A percentile compares a stretch with the other conserved stretches of the same genome.
phyloP scores from a whole-genome alignment of 108 stramenopile species.

The Skeletonema menzelii region DNA sequence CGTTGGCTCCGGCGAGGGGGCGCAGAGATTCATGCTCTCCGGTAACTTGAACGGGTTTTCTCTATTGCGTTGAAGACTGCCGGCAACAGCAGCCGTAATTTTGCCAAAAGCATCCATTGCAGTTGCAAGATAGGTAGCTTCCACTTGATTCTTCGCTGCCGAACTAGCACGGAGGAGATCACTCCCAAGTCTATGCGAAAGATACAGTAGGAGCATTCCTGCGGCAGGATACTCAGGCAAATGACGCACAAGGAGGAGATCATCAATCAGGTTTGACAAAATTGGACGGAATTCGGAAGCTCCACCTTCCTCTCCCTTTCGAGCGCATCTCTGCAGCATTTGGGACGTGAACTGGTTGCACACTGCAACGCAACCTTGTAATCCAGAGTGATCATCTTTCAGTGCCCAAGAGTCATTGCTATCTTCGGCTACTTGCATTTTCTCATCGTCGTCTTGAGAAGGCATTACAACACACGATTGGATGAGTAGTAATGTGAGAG shows the following conservation, averaged over 20 bases:
- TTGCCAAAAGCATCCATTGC: slow-evolving; percentile 84
- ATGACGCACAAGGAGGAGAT: slow-evolving; percentile 73
- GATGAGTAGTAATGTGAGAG: slow-evolving; percentile 72
- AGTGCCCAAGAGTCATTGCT: slow-evolving; percentile 12
- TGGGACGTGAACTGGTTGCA: slow-evolving; percentile 64
- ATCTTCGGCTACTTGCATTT: slow-evolving; percentile 34
- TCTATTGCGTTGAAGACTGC: slow-evolving; percentile 46
- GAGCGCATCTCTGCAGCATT: slow-evolving; percentile 66
- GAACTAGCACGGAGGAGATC: slow-evolving; percentile 68
- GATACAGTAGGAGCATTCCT: slow-evolving; percentile 78
- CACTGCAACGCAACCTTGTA: slow-evolving; percentile 55
- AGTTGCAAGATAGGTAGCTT: slow-evolving; percentile 77
- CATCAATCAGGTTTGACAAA: slow-evolving; percentile 85
- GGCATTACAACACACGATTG: slow-evolving; percentile 79
- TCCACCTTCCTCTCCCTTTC: slow-evolving; percentile 87
- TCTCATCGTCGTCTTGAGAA: slow-evolving; percentile 30
- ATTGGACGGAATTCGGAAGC: slow-evolving; percentile 89
- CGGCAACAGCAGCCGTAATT: slow-evolving; percentile 76
- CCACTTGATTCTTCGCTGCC: slow-evolving; percentile 39
- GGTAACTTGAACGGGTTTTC: slow-evolving; percentile 57
- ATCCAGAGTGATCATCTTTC: slow-evolving; percentile 53
- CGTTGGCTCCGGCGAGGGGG: slow-evolving; percentile 20
- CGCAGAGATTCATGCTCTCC: slow-evolving; percentile 22
- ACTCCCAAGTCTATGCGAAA: slow-evolving; percentile 52
- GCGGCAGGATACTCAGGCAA: slow-evolving; percentile 92